Evolutionary conservation across 148 eudicot genomes (phyloP).

Genomic region (Cornus controversa): DNA sequence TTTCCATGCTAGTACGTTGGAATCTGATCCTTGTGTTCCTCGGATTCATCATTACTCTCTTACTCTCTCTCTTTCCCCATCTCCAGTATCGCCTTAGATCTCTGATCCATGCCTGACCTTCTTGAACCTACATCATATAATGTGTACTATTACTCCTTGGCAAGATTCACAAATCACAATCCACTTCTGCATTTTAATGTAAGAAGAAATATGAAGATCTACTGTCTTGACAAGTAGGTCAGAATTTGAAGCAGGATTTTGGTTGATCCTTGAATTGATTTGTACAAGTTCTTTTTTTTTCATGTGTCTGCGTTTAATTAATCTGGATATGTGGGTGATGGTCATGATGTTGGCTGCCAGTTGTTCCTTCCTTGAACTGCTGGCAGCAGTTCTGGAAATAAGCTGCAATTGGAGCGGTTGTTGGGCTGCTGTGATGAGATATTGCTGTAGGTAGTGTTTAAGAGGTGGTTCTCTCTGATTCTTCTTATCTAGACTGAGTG

Average conservation of each 20-base stretch:
- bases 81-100: neutral
- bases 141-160: too few species aligned
- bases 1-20: neutral
- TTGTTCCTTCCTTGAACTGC: neutral
- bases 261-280: too few species aligned
- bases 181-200: too few species aligned
- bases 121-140: neutral
- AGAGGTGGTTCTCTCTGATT: neutral
- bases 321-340: constrained; percentile 1
- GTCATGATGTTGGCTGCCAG: neutral
- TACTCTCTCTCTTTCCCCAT: neutral
- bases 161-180: too few species aligned
- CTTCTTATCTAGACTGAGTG: neutral
- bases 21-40: neutral
- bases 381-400: neutral
- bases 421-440: too few species aligned
- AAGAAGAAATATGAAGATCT: too few species aligned
- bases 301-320: neutral
- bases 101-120: neutral
- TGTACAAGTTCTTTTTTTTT: constrained; percentile 1
- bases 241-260: too few species aligned
- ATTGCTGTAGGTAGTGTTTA: neutral
- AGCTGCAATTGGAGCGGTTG: neutral
- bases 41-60: neutral
- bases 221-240: too few species aligned